Percentiles rank a stretch among this genome's conserved stretches.
Conservation (phyloP, 2,329 filamentous ascomycete species). For the Apiospora arundinis region DNA sequence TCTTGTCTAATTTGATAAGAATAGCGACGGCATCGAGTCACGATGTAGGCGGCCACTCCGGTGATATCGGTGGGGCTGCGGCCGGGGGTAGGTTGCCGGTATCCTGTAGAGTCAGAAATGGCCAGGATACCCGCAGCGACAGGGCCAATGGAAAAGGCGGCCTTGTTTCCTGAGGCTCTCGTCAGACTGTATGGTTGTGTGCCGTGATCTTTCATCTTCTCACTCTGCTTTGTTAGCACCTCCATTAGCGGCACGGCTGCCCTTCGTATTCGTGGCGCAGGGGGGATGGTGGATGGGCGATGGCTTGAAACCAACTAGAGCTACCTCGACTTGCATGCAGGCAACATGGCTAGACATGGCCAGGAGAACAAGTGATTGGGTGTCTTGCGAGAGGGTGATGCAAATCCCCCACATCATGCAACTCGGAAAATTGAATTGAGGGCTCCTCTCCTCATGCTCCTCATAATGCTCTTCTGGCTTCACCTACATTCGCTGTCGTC, state of each 20-base stretch:
- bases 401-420: slow-evolving; percentile 1
- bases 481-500: neutral
- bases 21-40: slow-evolving; percentile 4
- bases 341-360: neutral
- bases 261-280: slow-evolving; percentile 10
- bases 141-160: neutral
- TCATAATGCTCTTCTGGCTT: neutral
- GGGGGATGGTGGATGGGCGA: neutral
- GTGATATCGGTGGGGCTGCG: slow-evolving; percentile 4
- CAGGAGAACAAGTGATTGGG: neutral
- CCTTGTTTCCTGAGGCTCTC: slow-evolving; percentile 19
- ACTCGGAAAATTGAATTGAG: neutral
- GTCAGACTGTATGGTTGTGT: neutral
- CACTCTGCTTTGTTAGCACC: neutral
- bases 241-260: neutral
- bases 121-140: neutral
- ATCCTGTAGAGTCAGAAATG: slow-evolving; percentile 2
- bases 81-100: slow-evolving; percentile 3
- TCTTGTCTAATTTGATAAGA: neutral
- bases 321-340: neutral
- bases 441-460: neutral
- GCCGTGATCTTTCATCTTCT: neutral
- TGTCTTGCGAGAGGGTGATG: slow-evolving; percentile 9
- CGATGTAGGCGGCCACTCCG: slow-evolving; percentile 17
- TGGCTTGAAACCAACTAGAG: neutral